phyloP scores from a whole-genome alignment of 352 stramenopile species.

The Globisporangium orthogonon region DNA sequence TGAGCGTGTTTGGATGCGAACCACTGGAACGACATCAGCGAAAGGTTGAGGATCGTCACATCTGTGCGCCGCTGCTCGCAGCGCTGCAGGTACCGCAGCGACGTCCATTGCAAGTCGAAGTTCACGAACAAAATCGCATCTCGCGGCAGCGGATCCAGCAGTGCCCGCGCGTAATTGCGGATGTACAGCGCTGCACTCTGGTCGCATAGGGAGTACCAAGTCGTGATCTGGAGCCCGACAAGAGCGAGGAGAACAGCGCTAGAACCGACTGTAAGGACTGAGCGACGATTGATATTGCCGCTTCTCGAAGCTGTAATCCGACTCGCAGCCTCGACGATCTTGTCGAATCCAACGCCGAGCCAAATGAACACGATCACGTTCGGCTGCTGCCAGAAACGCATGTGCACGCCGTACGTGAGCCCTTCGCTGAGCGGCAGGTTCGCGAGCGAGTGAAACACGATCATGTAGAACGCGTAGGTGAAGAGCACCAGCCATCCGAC shows the following conservation, averaged over 20 bases:
- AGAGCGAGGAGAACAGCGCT: conserved; percentile 11
- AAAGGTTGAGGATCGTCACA: conserved; percentile 84
- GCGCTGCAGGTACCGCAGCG: conserved; percentile 86
- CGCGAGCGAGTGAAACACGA: conserved; percentile 91
- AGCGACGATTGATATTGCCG: not conserved
- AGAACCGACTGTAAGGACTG: not conserved
- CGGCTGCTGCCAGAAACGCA: conserved; percentile 93
- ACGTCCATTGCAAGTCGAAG: conserved; percentile 92
- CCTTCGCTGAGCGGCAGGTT: conserved; percentile 92
- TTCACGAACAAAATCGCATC: conserved; percentile 87
- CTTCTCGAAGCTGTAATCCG: not conserved
- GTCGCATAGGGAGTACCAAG: conserved; percentile 39
- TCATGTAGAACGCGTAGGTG: conserved; percentile 88
- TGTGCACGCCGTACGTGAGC: conserved; percentile 92
- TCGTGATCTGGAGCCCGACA: conserved; percentile 22
- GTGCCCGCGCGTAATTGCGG: conserved; percentile 71
- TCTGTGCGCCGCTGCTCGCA: conserved; percentile 75
- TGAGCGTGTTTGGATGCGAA: conserved; percentile 61
- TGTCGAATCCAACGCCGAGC: conserved; percentile 52
- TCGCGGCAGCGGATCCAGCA: conserved; percentile 79
- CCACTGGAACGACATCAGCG: conserved; percentile 89
- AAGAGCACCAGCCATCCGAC: conserved; percentile 28
- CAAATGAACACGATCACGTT: conserved; percentile 90
- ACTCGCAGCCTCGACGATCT: conserved; percentile 10
- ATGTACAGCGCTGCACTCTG: conserved; percentile 69